These are phyloP conservation scores for Saccharomyces jurei DNA, from an alignment of 805 yeast genomes.

Conservation along the genomic window DNA sequence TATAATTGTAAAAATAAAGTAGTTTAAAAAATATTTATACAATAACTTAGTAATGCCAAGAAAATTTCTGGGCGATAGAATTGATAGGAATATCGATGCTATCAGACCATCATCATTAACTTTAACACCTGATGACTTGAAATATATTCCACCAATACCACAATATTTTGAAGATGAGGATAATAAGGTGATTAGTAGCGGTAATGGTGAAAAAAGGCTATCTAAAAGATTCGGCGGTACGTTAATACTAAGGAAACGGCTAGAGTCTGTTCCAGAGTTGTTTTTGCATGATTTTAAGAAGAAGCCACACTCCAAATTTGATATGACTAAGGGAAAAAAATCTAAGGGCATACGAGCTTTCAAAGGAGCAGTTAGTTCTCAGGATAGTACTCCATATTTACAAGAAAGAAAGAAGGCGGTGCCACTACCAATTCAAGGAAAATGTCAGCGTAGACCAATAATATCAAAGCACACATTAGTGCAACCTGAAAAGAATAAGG, in stretches of 20 bases:
- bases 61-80: constrained; percentile 25
- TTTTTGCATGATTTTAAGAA: constrained; percentile 20
- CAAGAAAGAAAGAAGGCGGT: background rate
- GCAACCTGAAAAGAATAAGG: background rate
- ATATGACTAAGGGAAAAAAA: background rate
- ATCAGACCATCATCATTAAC: constrained; percentile 27
- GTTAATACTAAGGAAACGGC: constrained; percentile 18
- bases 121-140: constrained; percentile 23
- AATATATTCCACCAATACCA: constrained; percentile 18
- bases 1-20: background rate
- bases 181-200: background rate
- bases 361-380: background rate
- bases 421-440: background rate
- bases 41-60: constrained; percentile 19
- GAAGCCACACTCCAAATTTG: constrained; percentile 1
- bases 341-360: background rate
- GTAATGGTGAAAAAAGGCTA: constrained; percentile 6
- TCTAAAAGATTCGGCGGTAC: constrained; percentile 27
- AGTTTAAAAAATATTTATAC: background rate
- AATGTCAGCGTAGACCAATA: background rate
- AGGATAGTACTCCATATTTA: background rate
- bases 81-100: constrained; percentile 21
- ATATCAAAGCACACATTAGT: background rate
- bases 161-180: constrained; percentile 2
- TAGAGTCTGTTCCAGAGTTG: constrained; percentile 28